These are phyloP conservation scores for Trichomonas gallinae DNA, from an alignment of 208 protist genomes.

Conservation along the genomic window DNA sequence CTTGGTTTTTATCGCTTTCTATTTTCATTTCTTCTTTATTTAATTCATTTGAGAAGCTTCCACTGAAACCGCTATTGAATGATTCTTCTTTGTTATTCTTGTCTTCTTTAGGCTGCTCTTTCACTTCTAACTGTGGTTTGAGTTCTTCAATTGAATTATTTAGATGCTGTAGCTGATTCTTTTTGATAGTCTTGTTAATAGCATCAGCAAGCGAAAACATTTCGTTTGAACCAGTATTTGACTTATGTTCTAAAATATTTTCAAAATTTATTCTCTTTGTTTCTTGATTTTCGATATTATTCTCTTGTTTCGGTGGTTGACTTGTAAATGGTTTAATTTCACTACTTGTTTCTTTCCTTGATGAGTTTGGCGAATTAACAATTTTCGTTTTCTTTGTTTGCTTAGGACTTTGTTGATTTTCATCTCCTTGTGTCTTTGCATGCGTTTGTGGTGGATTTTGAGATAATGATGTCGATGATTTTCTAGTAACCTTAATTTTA, in stretches of 20 bases:
- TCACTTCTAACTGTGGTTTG: background rate
- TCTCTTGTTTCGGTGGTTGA: background rate
- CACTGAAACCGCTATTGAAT: background rate
- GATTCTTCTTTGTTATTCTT: background rate
- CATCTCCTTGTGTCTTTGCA: background rate
- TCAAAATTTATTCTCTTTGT: background rate
- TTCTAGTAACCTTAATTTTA: background rate
- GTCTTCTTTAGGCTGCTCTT: background rate
- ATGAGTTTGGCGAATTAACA: background rate
- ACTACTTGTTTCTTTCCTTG: background rate
- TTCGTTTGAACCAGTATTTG: background rate
- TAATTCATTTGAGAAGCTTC: background rate
- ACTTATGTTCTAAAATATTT: background rate
- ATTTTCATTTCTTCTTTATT: background rate
- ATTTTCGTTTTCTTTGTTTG: background rate
- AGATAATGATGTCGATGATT: background rate
- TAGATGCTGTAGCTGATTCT: background rate
- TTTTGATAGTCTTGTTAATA: background rate
- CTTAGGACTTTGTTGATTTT: background rate
- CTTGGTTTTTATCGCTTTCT: background rate
- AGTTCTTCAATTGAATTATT: background rate
- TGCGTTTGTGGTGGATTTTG: background rate
- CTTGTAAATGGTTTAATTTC: background rate
- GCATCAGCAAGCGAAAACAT: background rate
- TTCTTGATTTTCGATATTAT: background rate